phyloP scores from a whole-genome alignment of 805 yeast species.

The Ogataea neopini region DNA sequence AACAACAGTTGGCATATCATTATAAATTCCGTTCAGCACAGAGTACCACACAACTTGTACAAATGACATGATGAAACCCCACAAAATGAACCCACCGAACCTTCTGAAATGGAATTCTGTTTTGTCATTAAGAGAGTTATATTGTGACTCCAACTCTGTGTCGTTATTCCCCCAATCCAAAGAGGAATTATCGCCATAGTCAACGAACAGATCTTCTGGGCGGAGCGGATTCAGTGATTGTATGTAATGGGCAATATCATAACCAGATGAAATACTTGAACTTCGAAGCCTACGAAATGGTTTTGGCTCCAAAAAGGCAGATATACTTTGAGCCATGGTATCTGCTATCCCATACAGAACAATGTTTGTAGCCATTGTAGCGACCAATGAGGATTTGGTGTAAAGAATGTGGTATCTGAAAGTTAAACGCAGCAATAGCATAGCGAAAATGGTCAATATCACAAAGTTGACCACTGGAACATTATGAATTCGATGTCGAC shows the following conservation, averaged over 20 bases:
- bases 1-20: conserved; percentile 78
- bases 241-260: conserved; percentile 24
- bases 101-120: conserved; percentile 61
- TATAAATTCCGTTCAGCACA: conserved; percentile 73
- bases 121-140: not conserved
- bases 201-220: conserved; percentile 34
- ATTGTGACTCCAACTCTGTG: not conserved
- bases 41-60: conserved; percentile 89
- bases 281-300: conserved; percentile 14
- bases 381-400: conserved; percentile 63
- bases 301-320: conserved; percentile 29
- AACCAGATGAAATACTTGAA: conserved; percentile 17
- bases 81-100: conserved; percentile 73
- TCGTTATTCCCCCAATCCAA: conserved; percentile 4
- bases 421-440: conserved; percentile 52
- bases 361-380: conserved; percentile 78
- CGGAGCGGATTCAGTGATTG: conserved; percentile 18
- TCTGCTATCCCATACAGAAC: conserved; percentile 90
- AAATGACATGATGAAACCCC: conserved; percentile 86
- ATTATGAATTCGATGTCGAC: conserved; percentile 36
- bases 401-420: conserved; percentile 62
- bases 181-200: conserved; percentile 31
- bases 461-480: conserved; percentile 59
- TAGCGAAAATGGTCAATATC: conserved; percentile 50
- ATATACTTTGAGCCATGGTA: conserved; percentile 77